These are phyloP conservation scores for Avena sativa DNA, from an alignment of 176 grass and related monocot species.

Conservation along the genomic window DNA sequence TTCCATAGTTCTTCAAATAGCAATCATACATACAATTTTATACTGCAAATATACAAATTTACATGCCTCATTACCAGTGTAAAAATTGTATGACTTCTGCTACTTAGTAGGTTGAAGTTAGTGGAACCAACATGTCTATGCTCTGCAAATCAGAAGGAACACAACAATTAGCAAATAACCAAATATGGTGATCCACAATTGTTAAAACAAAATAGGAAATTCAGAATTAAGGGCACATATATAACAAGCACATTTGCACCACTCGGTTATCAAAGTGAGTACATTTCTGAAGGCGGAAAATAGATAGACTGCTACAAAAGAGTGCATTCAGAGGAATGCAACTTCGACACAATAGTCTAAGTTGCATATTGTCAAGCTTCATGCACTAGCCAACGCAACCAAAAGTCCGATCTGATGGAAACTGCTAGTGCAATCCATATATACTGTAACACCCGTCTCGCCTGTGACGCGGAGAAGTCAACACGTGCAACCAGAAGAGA, in stretches of 20 bases:
- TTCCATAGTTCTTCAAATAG: conserved; percentile 29
- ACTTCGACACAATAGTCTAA: background rate
- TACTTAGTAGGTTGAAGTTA: conserved; percentile 98
- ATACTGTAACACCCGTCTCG: too few species aligned
- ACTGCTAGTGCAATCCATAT: too few species aligned
- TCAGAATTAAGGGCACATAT: background rate
- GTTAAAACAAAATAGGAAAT: conserved; percentile 1
- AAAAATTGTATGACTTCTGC: conserved; percentile 99
- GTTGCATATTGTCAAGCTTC: background rate
- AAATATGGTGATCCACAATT: conserved; percentile 33
- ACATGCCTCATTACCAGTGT: conserved; percentile 74
- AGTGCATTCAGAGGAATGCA: conserved; percentile 18
- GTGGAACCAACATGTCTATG: conserved; percentile 99
- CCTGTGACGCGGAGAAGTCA: too few species aligned
- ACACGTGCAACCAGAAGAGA: too few species aligned
- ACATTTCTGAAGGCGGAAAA: background rate
- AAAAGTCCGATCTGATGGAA: too few species aligned
- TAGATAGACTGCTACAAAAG: background rate
- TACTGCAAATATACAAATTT: background rate
- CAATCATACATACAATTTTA: conserved; percentile 16
- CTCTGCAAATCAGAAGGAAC: conserved; percentile 63
- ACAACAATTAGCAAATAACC: conserved; percentile 30
- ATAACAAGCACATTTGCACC: conserved; percentile 5
- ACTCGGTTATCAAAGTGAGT: background rate
- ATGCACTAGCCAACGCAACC: too few species aligned